Conservation (phyloP, 1,284 basidiomycete genomes). For the Takashimella tepidaria region DNA sequence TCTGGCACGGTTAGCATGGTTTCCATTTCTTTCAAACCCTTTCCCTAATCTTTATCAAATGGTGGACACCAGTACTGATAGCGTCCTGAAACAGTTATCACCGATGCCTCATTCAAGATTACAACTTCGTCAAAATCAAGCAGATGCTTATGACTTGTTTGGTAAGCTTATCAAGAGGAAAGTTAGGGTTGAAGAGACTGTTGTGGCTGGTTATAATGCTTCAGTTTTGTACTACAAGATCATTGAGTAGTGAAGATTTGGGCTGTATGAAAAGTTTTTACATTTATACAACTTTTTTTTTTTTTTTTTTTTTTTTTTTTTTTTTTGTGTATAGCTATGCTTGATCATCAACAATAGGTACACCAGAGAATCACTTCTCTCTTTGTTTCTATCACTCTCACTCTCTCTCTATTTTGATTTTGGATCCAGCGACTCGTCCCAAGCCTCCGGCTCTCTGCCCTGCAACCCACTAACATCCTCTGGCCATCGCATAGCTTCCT, state of each 20-base stretch:
- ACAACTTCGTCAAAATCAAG: constrained; percentile 42
- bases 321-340: no score
- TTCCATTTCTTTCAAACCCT: background rate
- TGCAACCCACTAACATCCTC: background rate
- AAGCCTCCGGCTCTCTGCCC: background rate
- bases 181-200: constrained; percentile 65
- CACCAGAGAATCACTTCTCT: no score
- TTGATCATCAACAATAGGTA: no score
- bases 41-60: background rate
- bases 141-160: constrained; percentile 59
- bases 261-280: no score
- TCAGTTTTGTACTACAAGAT: constrained; percentile 73
- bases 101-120: constrained; percentile 49
- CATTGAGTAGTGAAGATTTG: no score
- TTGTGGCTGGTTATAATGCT: constrained; percentile 54
- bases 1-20: constrained; percentile 27
- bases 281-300: no score
- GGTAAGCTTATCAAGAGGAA: constrained; percentile 63
- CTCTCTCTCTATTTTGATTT: background rate
- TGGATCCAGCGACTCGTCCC: background rate
- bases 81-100: constrained; percentile 20
- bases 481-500: background rate
- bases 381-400: no score
- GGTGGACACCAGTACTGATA: no score
- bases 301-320: no score